Percentiles rank a stretch among this genome's conserved stretches.
phyloP scores from a whole-genome alignment of 208 protist species.

The Wallacemonas sp. region DNA sequence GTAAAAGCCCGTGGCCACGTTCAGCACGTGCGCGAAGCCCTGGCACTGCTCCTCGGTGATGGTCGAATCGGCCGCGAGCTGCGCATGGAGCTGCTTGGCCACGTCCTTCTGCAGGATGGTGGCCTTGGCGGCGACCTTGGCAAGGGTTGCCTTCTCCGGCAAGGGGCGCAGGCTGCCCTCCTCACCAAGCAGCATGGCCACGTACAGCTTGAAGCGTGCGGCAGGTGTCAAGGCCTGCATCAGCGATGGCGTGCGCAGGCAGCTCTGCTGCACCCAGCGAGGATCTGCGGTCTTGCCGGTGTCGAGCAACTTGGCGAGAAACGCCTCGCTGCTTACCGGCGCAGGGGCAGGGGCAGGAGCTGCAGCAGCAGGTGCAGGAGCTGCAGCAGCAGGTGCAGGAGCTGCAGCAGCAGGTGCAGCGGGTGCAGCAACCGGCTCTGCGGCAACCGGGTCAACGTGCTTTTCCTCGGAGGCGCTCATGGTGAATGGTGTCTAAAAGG shows the following conservation, averaged over 20 bases:
- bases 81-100: slow-evolving; percentile 23
- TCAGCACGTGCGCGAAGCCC: slow-evolving; percentile 46
- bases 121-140: slow-evolving; percentile 24
- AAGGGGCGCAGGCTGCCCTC: neutral
- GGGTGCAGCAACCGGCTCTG: slow-evolving; percentile 31
- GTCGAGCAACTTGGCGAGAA: slow-evolving; percentile 27
- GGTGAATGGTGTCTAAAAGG: too few species aligned
- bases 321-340: slow-evolving; percentile 22
- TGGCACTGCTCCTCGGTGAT: slow-evolving; percentile 31
- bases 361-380: slow-evolving; percentile 38
- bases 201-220: slow-evolving; percentile 58
- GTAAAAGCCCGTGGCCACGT: slow-evolving; percentile 37
- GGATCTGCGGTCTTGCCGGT: slow-evolving; percentile 23
- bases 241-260: slow-evolving; percentile 60
- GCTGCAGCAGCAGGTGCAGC: slow-evolving; percentile 40
- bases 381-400: slow-evolving; percentile 34
- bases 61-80: slow-evolving; percentile 21
- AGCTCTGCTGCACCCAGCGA: slow-evolving; percentile 51
- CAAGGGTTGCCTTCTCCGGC: slow-evolving; percentile 22
- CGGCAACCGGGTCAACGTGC: slow-evolving; percentile 28
- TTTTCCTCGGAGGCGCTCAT: slow-evolving; percentile 28
- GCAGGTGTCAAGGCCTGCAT: slow-evolving; percentile 37
- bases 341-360: slow-evolving; percentile 39
- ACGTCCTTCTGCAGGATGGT: slow-evolving; percentile 35
- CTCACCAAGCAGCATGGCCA: slow-evolving; percentile 48